Conservation (phyloP, 768 basidiomycete species). For the Rhodocollybia butyracea region DNA sequence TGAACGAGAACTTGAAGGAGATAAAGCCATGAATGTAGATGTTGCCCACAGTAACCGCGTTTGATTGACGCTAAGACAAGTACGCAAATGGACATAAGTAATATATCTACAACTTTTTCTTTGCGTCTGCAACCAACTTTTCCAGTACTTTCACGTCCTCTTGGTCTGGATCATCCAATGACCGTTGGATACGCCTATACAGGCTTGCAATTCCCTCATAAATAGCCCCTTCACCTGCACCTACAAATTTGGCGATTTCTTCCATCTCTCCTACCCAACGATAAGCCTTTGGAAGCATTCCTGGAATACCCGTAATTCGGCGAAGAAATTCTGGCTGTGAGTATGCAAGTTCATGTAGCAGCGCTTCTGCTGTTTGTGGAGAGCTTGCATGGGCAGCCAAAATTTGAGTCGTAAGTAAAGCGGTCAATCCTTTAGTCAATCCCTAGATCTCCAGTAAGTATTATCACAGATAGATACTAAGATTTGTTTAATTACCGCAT, state of each 20-base stretch:
- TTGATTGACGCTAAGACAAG: conserved; percentile 1
- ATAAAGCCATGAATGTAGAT: neutral
- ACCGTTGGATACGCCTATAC: conserved; percentile 41
- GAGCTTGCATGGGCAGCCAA: conserved; percentile 56
- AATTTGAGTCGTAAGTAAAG: conserved; percentile 50
- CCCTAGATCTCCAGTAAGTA: conserved; percentile 31
- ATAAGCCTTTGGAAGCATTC: conserved; percentile 62
- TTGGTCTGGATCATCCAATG: conserved; percentile 30
- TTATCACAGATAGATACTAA: neutral
- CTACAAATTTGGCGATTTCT: conserved; percentile 58
- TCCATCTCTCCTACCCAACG: conserved; percentile 63
- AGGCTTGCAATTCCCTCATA: conserved; percentile 45
- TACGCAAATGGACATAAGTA: neutral
- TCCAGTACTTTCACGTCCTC: conserved; percentile 37
- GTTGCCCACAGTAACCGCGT: neutral
- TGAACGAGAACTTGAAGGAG: neutral
- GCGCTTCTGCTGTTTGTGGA: conserved; percentile 57
- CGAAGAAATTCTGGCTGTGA: conserved; percentile 45
- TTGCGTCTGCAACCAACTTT: conserved; percentile 45
- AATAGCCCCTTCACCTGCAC: conserved; percentile 38
- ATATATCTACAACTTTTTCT: conserved; percentile 17
- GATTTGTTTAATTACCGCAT: conserved; percentile 42
- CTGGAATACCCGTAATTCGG: conserved; percentile 37
- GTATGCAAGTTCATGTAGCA: conserved; percentile 42
- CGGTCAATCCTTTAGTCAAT: conserved; percentile 49